A percentile compares a stretch with the other conserved stretches of the same genome.
These are phyloP conservation scores for Pigoraptor vietnamica DNA, from an alignment of 78 protist species.

Conservation along the genomic window DNA sequence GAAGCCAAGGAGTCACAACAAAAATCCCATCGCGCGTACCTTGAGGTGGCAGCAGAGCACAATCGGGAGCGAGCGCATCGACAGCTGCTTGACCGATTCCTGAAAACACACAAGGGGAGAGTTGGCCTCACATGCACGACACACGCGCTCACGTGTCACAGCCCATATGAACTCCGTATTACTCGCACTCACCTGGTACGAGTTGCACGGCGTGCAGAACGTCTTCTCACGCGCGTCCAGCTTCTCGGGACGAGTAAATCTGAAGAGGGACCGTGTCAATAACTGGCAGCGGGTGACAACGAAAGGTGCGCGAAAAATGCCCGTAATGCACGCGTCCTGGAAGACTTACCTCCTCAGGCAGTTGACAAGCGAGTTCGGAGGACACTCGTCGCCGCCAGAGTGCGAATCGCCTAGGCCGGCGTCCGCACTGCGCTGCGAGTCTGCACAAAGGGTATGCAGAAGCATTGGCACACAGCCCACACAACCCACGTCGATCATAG, in stretches of 20 bases:
- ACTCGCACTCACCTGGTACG: background rate
- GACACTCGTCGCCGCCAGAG: background rate
- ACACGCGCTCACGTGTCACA: background rate
- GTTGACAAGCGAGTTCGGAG: background rate
- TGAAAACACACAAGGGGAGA: background rate
- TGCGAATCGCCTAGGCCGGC: background rate
- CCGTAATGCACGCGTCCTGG: no score
- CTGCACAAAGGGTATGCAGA: no score
- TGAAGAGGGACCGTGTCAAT: no score
- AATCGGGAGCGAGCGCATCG: background rate
- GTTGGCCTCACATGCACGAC: background rate
- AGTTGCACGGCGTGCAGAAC: background rate
- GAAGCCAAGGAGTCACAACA: background rate
- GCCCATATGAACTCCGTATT: no score
- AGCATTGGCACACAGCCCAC: no score
- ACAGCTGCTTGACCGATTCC: slow-evolving; percentile 4
- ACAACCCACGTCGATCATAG: background rate
- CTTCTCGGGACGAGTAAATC: slow-evolving; percentile 1
- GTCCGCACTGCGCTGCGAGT: background rate
- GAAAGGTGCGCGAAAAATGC: no score
- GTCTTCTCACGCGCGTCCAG: background rate
- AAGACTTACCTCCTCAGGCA: background rate
- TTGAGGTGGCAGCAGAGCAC: slow-evolving; percentile 20
- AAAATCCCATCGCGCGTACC: background rate
- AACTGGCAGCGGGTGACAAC: no score